Base-by-base conservation (phyloP, 345 rosid genomes). In the Pistacia atlantica region DNA sequence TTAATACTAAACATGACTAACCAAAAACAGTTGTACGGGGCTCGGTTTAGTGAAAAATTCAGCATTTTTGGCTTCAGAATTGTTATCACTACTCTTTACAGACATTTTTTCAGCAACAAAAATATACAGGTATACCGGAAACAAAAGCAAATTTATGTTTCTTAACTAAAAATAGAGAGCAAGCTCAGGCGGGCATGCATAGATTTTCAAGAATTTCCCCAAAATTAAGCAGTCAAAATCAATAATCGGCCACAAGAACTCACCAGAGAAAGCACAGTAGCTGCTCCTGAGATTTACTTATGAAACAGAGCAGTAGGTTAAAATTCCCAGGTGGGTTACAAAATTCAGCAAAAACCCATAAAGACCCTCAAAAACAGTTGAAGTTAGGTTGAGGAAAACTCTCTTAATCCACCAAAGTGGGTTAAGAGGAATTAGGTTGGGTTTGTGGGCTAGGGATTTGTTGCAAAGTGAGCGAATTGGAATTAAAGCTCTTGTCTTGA, bases 401-500 rank as follows among this genome's bases (percentile, higher is more conserved):
- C 42, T 67, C 70, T 71, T 56, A 80, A 75, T 74, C 74, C 75
- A 77, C 76, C 12, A 66, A 59, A 72, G 81, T 18, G 72, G 72
- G 60, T 42, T 7, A 64, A 68, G 70, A 69, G 63, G 37, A 20
- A 55, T 22, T 6, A 76, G 20, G 54, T 8, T 25, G 81, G 68
- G 72, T 61, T 74, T 51, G 49, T 35, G 63, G 83, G 37, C 63
- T 85, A 75, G 83, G 82, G 80, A 82, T 85, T 75, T 79, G 84
- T 65, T 69, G 82, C 61, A 83, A 75, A 82, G 60, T 18, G 86
- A 72, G 76, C 31, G 65, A 72, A 59, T 56, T 56, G 84, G 76
- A 79, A 57, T 69, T 77, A 79, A 87, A 84, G 81, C 64, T 69
- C 31, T 80, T 57, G 79, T 67, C 80, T 80, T 80, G 78, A 77